phyloP scores from a whole-genome alignment of 768 basidiomycete species.

The Lentinula lateritia region DNA sequence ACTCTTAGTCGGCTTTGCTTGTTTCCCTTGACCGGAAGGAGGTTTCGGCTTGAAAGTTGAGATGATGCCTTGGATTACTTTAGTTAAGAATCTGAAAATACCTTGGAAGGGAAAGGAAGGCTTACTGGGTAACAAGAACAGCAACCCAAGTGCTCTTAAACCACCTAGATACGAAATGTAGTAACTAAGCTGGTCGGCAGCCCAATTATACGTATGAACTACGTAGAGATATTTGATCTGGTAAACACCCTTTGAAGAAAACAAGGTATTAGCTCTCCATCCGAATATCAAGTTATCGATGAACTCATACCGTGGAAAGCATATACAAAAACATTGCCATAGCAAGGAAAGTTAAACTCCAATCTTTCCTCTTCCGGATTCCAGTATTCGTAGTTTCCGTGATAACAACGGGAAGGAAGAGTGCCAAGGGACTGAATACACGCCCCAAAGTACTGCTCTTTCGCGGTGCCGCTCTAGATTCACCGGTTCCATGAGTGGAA shows the following conservation, averaged over 20 bases:
- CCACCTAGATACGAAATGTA: constrained; percentile 69
- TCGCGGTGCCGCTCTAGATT: not conserved
- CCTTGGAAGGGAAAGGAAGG: constrained; percentile 6
- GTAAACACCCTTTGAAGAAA: constrained; percentile 50
- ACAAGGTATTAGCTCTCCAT: not conserved
- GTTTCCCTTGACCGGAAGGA: constrained; percentile 7
- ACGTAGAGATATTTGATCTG: constrained; percentile 83
- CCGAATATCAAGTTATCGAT: not conserved
- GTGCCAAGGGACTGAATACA: constrained; percentile 51
- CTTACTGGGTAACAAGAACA: constrained; percentile 40
- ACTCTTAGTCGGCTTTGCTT: constrained; percentile 43
- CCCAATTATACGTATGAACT: constrained; percentile 67
- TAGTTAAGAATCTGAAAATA: not conserved
- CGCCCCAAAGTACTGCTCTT: constrained; percentile 25
- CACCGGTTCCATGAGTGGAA: not conserved
- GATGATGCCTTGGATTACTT: constrained; percentile 44
- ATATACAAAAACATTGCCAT: constrained; percentile 54
- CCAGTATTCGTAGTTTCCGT: constrained; percentile 29
- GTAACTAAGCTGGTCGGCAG: constrained; percentile 66
- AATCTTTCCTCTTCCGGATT: constrained; percentile 53
- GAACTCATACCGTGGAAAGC: constrained; percentile 56
- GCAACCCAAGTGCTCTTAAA: constrained; percentile 52
- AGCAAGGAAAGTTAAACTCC: constrained; percentile 74
- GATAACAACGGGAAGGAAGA: constrained; percentile 63
- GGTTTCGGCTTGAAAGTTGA: constrained; percentile 48